Percentiles rank a stretch among this genome's conserved stretches.
Conservation (phyloP, 2,329 filamentous ascomycete species). For the Aspergillus fumigatus region DNA sequence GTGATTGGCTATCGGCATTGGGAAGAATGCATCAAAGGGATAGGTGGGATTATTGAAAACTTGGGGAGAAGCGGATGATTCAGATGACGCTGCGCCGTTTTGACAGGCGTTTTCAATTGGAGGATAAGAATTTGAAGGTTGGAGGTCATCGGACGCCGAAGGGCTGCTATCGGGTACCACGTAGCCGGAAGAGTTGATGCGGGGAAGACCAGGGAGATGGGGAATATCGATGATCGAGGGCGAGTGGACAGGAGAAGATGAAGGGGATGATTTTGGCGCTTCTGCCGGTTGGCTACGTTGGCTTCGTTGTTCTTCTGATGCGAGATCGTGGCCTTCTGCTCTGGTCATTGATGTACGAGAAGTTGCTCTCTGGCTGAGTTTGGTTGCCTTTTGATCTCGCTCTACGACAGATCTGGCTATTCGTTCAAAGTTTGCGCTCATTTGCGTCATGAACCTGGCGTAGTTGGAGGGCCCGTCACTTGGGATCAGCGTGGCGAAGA, state of each 20-base stretch:
- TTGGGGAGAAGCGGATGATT: background rate
- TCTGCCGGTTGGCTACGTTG: background rate
- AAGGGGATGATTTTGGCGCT: background rate
- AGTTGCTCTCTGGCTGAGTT: conserved; percentile 26
- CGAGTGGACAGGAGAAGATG: background rate
- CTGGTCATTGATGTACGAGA: conserved; percentile 12
- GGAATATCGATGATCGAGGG: background rate
- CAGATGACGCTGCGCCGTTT: background rate
- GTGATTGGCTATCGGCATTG: conserved; percentile 4
- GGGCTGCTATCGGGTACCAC: conserved; percentile 25
- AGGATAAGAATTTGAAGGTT: background rate
- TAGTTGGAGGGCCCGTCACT: conserved; percentile 74
- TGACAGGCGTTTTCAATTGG: background rate
- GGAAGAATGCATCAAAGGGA: background rate
- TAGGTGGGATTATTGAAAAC: background rate
- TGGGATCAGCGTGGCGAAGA: conserved; percentile 76
- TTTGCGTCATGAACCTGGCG: conserved; percentile 82
- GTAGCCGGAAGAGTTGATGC: conserved; percentile 30
- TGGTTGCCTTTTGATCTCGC: conserved; percentile 70
- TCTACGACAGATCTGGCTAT: conserved; percentile 84
- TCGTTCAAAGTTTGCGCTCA: conserved; percentile 87
- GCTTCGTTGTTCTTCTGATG: background rate
- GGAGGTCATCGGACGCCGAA: background rate
- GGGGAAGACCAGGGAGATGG: conserved; percentile 21
- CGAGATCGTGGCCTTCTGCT: conserved; percentile 7